phyloP scores from a whole-genome alignment of 1,139 yeast species.

The Wickerhamomyces sp. region DNA sequence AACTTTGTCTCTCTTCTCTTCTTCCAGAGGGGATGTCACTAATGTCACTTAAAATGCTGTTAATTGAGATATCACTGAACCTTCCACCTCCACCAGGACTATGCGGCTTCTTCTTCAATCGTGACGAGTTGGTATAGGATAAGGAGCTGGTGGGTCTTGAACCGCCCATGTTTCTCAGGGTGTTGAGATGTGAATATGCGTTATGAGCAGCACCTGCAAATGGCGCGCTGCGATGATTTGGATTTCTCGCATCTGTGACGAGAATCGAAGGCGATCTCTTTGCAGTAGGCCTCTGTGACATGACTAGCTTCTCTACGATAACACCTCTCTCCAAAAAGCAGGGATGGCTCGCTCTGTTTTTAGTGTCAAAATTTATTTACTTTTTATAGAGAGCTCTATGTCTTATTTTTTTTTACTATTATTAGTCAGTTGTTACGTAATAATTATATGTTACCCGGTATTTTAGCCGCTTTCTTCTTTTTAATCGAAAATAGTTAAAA shows the following conservation, averaged over 20 bases:
- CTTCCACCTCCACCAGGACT: too few relatives aligned
- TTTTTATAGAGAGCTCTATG: too few relatives aligned
- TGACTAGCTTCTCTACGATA: too few relatives aligned
- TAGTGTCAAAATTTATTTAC: too few relatives aligned
- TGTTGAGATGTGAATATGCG: slow-evolving; percentile 1
- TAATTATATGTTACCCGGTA: too few relatives aligned
- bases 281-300: slow-evolving; percentile 55
- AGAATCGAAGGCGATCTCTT: slow-evolving; percentile 88
- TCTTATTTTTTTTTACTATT: too few relatives aligned
- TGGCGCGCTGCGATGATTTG: slow-evolving; percentile 72
- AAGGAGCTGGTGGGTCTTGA: slow-evolving; percentile 16
- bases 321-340: too few relatives aligned
- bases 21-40: slow-evolving; percentile 77
- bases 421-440: too few relatives aligned
- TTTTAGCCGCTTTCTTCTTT: too few relatives aligned
- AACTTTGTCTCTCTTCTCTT: slow-evolving; percentile 32
- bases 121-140: slow-evolving; percentile 7
- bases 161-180: not conserved
- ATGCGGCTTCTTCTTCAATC: slow-evolving; percentile 11
- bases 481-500: too few relatives aligned
- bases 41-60: slow-evolving; percentile 63
- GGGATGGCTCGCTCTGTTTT: too few relatives aligned
- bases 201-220: slow-evolving; percentile 49
- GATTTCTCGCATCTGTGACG: slow-evolving; percentile 80
- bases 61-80: slow-evolving; percentile 68